These are phyloP conservation scores for Stephania japonica DNA, from an alignment of 164 flowering plant genomes.

Conservation along the genomic window DNA sequence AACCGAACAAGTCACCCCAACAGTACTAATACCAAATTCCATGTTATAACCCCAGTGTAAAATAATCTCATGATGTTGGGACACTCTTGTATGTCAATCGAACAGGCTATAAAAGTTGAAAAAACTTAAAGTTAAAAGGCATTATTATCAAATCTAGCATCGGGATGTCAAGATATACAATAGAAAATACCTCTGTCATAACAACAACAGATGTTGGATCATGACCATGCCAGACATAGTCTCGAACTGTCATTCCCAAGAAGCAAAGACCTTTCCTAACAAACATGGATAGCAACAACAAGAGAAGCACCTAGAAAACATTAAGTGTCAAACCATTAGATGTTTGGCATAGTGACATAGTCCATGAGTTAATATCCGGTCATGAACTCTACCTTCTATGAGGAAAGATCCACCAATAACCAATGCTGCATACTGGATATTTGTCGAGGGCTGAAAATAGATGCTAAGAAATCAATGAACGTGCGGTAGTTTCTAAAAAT, in stretches of 20 bases:
- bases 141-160: background rate
- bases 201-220: slow-evolving; percentile 99
- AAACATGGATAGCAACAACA: slow-evolving; percentile 87
- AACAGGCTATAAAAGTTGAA: too few species aligned
- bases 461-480: slow-evolving; percentile 18
- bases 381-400: slow-evolving; percentile 61
- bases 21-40: too few species aligned
- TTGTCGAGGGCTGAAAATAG: too few species aligned
- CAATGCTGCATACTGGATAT: slow-evolving; percentile 84
- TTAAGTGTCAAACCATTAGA: slow-evolving; percentile 8
- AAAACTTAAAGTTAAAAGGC: too few species aligned
- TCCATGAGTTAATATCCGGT: background rate
- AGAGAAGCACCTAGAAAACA: too few species aligned
- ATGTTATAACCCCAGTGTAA: too few species aligned
- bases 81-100: too few species aligned
- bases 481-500: too few species aligned
- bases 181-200: slow-evolving; percentile 85
- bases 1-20: too few species aligned
- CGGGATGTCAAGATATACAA: background rate
- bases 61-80: too few species aligned
- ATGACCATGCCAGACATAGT: slow-evolving; percentile 99
- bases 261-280: slow-evolving; percentile 95
- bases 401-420: slow-evolving; percentile 92
- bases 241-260: slow-evolving; percentile 86
- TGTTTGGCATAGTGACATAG: slow-evolving; percentile 3